Percentiles rank a stretch among this genome's conserved stretches.
Conservation (phyloP, 2,329 filamentous ascomycete species). For the Talaromyces pinophilus region DNA sequence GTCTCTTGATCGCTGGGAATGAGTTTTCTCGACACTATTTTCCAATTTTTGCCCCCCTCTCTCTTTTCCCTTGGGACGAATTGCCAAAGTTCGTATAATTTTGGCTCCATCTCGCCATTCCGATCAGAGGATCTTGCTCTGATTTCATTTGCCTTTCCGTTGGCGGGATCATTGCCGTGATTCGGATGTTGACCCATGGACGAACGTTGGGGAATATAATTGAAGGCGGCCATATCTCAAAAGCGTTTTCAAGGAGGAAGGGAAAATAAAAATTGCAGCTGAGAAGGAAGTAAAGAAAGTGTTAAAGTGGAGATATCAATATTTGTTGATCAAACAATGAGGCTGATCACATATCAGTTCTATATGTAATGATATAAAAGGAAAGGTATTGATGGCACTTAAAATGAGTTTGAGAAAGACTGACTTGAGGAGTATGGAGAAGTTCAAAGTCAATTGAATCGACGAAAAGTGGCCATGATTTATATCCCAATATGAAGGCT, state of each 20-base stretch:
- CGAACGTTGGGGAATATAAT: background rate
- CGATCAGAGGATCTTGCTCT: background rate
- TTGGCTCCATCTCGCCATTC: background rate
- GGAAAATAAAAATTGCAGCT: background rate
- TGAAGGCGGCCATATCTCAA: background rate
- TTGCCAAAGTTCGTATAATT: slow-evolving; percentile 14
- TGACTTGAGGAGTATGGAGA: background rate
- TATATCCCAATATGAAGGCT: background rate
- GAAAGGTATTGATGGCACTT: background rate
- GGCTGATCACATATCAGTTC: background rate
- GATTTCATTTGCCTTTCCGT: background rate
- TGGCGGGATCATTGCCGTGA: background rate
- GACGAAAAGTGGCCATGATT: background rate
- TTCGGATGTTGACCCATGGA: background rate
- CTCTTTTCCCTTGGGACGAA: background rate
- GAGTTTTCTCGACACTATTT: background rate
- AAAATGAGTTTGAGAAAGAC: background rate
- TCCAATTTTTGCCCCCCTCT: slow-evolving; percentile 6
- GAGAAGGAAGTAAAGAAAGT: background rate
- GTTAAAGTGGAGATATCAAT: background rate
- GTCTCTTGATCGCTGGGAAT: slow-evolving; percentile 13
- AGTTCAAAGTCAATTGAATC: background rate
- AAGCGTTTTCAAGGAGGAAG: background rate
- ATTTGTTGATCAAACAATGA: background rate
- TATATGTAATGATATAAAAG: background rate